These are phyloP conservation scores for Syzygium oleosum DNA, from an alignment of 345 rosid species.

Conservation along the genomic window DNA sequence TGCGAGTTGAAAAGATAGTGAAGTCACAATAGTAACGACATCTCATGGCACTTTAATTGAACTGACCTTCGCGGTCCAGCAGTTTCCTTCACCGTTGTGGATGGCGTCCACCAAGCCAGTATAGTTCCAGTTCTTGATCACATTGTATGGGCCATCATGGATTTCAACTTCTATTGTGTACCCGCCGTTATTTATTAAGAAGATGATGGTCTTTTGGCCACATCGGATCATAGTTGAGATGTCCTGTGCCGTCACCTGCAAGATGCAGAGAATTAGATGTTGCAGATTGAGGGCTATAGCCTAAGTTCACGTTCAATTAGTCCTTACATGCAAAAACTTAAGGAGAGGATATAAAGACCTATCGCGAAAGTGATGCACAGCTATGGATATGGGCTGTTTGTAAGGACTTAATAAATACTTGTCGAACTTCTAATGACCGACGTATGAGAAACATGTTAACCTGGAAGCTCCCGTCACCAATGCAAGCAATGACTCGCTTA, in stretches of 20 bases:
- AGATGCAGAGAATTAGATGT: neutral
- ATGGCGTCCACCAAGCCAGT: conserved; percentile 24
- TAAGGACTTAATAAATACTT: neutral
- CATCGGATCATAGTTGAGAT: conserved; percentile 29
- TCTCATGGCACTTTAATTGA: neutral
- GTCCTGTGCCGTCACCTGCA: conserved; percentile 28
- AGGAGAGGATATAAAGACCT: neutral
- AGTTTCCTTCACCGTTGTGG: conserved; percentile 24
- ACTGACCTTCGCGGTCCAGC: conserved; percentile 28
- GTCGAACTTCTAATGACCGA: neutral
- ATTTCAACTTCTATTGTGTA: conserved; percentile 28
- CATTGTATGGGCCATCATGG: conserved; percentile 27
- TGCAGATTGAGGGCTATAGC: neutral
- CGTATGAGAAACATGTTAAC: neutral
- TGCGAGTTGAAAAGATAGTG: neutral
- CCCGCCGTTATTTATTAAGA: conserved; percentile 29
- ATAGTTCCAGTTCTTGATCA: conserved; percentile 28
- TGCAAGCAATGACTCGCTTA: conserved; percentile 48
- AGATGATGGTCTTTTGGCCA: conserved; percentile 19
- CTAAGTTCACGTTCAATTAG: neutral
- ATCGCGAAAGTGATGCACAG: neutral
- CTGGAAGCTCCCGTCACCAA: conserved; percentile 61
- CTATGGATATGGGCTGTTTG: neutral
- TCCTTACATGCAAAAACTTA: neutral
- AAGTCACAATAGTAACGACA: neutral